Base-by-base conservation (phyloP, 2,329 filamentous ascomycete species). In the Nemania sp. region DNA sequence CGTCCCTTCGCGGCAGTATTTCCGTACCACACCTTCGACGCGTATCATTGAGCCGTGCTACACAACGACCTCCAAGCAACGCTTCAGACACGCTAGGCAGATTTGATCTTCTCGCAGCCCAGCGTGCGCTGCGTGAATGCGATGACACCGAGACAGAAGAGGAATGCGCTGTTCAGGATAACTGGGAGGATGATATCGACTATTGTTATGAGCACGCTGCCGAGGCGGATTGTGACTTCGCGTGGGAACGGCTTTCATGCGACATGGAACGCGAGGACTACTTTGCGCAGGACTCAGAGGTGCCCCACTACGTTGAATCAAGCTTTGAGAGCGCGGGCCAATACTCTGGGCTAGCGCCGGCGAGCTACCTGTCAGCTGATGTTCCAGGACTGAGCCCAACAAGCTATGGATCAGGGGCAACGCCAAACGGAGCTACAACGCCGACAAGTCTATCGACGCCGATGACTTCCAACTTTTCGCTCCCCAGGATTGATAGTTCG, bases 151-250 rank as follows among this genome's bases (percentile, higher is more conserved):
- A 54, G 4, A 42, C 63, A 11, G 57, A 59, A 6, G 60, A 59
- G 2, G 61, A 49, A 12, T 63, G 63, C n/a, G 70, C 73, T 3
- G 49, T 56, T n/a, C 61, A 67, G 19, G 77, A 79, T 61, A 84
- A 74, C 61, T 88, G 85, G 85, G 85, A 88, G 63, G 83, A 86
- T 47, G 83, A 83, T 57, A 87, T 88, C 56, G 85, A 88, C 65
- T 88, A 86, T 68, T 86, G 82, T 65, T 88, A 88, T 64, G 84
- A 87, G 60, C 82, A 88, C 61, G 84, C 84, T 60, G 83, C 79
- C 11, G 85, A 88, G 66, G 84, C 83, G 6, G 76, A 86, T 67
- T 87, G 82, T 64, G 80, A 87, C 57, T 87, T 85, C 61, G 79
- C 84, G 39, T 87, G 84, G 84, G 81, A 84, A 53, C 78, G 80